phyloP scores from a whole-genome alignment of 1,284 basidiomycete species.

The Phlebopus sp. region DNA sequence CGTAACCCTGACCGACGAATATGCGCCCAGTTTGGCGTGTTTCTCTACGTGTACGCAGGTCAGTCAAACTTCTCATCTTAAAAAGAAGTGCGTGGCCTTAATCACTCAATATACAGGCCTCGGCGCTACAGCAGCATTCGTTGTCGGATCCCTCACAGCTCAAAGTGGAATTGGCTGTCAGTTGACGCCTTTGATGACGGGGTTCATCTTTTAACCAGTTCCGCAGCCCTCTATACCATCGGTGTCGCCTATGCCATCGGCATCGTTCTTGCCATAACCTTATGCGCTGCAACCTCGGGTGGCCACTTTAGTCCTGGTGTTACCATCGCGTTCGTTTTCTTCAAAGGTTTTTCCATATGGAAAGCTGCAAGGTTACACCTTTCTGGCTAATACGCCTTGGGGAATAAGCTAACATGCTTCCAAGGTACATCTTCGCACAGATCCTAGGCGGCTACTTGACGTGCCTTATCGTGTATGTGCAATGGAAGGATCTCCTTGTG shows the following conservation, averaged over 20 bases:
- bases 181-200: conserved; percentile 17
- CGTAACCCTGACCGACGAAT: conserved; percentile 20
- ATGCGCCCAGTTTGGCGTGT: conserved; percentile 41
- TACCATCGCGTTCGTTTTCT: conserved; percentile 52
- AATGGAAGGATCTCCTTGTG: conserved; percentile 54
- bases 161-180: conserved; percentile 48
- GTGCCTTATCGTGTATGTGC: conserved; percentile 55
- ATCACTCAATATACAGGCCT: conserved; percentile 39
- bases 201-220: conserved; percentile 4
- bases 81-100: background rate
- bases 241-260: conserved; percentile 65
- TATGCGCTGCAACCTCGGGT: conserved; percentile 54
- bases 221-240: conserved; percentile 55
- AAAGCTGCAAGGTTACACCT: conserved; percentile 47
- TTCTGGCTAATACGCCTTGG: background rate
- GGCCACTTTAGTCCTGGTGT: conserved; percentile 66
- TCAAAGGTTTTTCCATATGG: conserved; percentile 51
- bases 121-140: conserved; percentile 55
- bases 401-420: conserved; percentile 5
- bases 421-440: conserved; percentile 66
- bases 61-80: conserved; percentile 8
- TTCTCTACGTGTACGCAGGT: conserved; percentile 57
- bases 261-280: conserved; percentile 55
- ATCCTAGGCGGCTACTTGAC: conserved; percentile 63
- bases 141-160: conserved; percentile 49